Base-by-base conservation (phyloP, 176 grass and related monocot species). In the Otatea glauca region DNA sequence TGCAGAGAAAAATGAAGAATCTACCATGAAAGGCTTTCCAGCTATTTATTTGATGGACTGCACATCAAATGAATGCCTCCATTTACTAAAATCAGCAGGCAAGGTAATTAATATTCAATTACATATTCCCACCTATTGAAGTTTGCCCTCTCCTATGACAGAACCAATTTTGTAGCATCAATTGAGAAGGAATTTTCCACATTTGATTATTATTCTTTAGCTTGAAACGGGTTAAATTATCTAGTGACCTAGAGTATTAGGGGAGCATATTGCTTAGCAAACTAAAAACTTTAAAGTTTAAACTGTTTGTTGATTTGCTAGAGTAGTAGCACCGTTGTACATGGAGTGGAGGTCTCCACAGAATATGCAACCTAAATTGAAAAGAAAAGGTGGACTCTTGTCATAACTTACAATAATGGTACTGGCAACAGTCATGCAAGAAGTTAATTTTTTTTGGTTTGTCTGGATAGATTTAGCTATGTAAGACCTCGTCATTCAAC, bases 41-140 rank as follows among this genome's bases (percentile, higher is more conserved):
- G 68, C 76, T 55, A 89, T 95, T 85, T 92, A 93, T 61, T 70
- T 92, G 70, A 98, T 98, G 81, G 96, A 98, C 68, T 98, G 91
- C 73, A 93, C 91, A 16, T 78, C 66, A 85, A 95, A 95, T 78
- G 91, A 95, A 79, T 98, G 91, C 82, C 79, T 38, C 62, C 89
- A 79, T 85, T 87, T 98, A 72, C 83, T 95, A 74, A 87, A 83
- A 71, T 79, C 79, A 55, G 78, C 74, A 77, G 89, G 69, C 69
- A 93, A 92, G 96, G 96, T 98, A 95, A 77, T 82, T 14, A 65
- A 17, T 63, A 54, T 69, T 35, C 25, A 48, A 51, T 89, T 29
- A 54, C n/a, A 82, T 85, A 62, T 75, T 55, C 35, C 15, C 27
- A 78, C 53, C 13, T 70, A 47, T 25, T 77, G 21, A 82, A 77